Base-by-base conservation (phyloP, 2,329 filamentous ascomycete genomes). In the Exophiala sp. region DNA sequence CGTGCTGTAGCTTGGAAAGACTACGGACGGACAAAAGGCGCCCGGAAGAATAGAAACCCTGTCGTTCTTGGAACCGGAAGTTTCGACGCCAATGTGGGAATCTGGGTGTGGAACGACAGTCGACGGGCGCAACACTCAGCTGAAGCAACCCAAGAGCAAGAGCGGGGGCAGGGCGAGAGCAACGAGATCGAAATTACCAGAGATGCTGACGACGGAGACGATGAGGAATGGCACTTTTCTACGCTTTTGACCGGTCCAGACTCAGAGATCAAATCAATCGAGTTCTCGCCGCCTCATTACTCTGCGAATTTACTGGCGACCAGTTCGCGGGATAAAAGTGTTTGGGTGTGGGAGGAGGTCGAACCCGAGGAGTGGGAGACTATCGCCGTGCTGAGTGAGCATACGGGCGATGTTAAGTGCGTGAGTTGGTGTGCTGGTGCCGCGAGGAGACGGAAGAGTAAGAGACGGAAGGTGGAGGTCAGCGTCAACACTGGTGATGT, bases 331-430 rank as follows among this genome's bases (percentile, higher is more conserved):
- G 94, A 99, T 70, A 97, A 97, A 75, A 88, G 84, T 12, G 89
- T 97, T 14, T 99, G 94, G 94, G 89, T 99, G 64, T 99, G 94
- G 94, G 94, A 99, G 72, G 94, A 97, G 69, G 82, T 96, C 50
- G 86, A 88, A 62, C 88, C 86, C 12, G 91, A 95, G 51, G 94
- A 97, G 69, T 97, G 91, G 76, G 94, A 99, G 78, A 97, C 94
- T 1, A 85, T 97, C 12, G 94, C 92, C 0, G 92, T 97, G 49
- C 79, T 97, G 65, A 90, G 89, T 71, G 94, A 97, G 72, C 94
- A 99, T 69, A 88, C 91, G 43, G 91, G 89, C 18, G 94, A 99
- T 72, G 91, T 99, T 62, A 99, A 99, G 71, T 89, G 85, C 60
- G 89, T 99, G 1, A 83, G 85, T 2, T 99, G 94, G 94, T 91